A percentile compares a stretch with the other conserved stretches of the same genome.
Evolutionary conservation across 1,139 yeast species (phyloP).

Genomic region (Spencermartinsiella ligniputridi): DNA sequence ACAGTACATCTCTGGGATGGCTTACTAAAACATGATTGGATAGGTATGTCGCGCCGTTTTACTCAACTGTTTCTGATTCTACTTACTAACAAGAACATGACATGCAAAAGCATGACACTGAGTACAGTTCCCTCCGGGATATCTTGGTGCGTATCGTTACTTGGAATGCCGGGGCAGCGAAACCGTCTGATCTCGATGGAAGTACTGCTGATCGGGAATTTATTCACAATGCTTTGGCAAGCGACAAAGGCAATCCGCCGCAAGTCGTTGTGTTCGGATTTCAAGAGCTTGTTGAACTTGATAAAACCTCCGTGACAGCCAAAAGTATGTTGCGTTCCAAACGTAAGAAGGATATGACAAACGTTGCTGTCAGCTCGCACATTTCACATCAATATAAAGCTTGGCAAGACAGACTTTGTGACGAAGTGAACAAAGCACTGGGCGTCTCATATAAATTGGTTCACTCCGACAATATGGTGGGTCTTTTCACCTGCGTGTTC

Average conservation of each 20-base stretch:
- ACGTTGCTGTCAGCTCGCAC: constrained; percentile 29
- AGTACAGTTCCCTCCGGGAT: constrained; percentile 28
- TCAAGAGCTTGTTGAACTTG: constrained; percentile 88
- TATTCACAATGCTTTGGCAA: constrained; percentile 16
- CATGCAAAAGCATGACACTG: constrained; percentile 29
- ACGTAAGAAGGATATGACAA: constrained; percentile 26
- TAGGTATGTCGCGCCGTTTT: constrained; percentile 11
- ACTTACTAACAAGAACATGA: constrained; percentile 21
- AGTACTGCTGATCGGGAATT: constrained; percentile 19
- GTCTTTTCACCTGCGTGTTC: constrained; percentile 66
- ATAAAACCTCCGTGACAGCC: constrained; percentile 80
- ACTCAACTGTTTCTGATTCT: neutral
- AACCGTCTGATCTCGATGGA: constrained; percentile 33
- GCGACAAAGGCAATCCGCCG: constrained; percentile 34
- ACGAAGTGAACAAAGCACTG: constrained; percentile 19
- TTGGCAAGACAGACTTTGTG: constrained; percentile 36
- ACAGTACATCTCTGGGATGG: constrained; percentile 36
- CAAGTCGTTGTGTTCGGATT: constrained; percentile 84
- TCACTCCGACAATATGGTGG: constrained; percentile 86
- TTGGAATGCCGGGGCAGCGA: constrained; percentile 43
- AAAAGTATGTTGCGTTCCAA: constrained; percentile 48
- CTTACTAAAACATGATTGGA: constrained; percentile 34
- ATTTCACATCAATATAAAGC: constrained; percentile 37
- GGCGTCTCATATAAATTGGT: constrained; percentile 56
- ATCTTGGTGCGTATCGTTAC: constrained; percentile 34